Conservation (phyloP, 805 yeast genomes). For the Suhomyces pyralidae region DNA sequence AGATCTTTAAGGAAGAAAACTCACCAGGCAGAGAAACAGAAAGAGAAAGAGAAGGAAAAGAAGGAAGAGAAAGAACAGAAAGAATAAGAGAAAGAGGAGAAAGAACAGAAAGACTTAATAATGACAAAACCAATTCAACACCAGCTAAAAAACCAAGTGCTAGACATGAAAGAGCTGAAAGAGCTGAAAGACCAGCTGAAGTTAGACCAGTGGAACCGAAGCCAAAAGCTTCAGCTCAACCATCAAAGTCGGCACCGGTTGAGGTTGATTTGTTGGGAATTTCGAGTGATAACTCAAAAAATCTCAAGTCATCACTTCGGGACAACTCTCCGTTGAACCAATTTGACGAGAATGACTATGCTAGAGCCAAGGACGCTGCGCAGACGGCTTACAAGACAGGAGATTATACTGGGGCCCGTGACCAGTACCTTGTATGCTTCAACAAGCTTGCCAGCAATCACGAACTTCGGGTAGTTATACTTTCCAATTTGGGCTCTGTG, state of each 20-base stretch:
- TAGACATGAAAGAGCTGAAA: too few relatives aligned
- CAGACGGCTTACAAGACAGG: constrained; percentile 71
- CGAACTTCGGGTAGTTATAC: constrained; percentile 60
- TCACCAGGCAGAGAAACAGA: too few relatives aligned
- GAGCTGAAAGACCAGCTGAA: too few relatives aligned
- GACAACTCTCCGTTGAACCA: constrained; percentile 29
- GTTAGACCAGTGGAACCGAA: too few relatives aligned
- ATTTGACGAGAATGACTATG: constrained; percentile 42
- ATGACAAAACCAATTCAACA: background rate
- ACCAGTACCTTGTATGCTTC: constrained; percentile 51
- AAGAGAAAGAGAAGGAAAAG: too few relatives aligned
- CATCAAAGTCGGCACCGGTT: too few relatives aligned
- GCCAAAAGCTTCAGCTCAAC: too few relatives aligned
- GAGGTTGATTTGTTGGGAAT: constrained; percentile 31
- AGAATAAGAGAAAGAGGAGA: too few relatives aligned
- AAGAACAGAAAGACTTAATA: background rate
- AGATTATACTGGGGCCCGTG: constrained; percentile 67
- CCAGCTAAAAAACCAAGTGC: background rate
- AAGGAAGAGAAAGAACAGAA: too few relatives aligned
- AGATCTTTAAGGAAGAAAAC: constrained; percentile 4
- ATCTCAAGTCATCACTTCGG: constrained; percentile 5
- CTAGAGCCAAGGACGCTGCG: constrained; percentile 54
- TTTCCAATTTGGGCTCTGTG: constrained; percentile 65
- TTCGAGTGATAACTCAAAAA: constrained; percentile 2
- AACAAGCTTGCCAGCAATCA: constrained; percentile 59